A percentile compares a stretch with the other conserved stretches of the same genome.
phyloP scores from a whole-genome alignment of 129 eudicot species.

The Gnaphalium uliginosum region DNA sequence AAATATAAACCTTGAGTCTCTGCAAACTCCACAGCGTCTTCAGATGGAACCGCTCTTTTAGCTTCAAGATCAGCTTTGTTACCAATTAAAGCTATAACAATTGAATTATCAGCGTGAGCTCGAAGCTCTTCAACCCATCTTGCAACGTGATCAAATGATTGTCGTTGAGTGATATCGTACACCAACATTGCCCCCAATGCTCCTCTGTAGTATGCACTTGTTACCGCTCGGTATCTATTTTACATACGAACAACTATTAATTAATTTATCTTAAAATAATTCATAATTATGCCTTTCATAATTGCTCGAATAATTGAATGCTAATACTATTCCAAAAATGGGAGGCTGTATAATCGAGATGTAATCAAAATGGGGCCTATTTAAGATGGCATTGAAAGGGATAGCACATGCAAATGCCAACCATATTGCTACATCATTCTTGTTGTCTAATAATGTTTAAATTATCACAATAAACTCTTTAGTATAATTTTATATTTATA shows the following conservation, averaged over 20 bases:
- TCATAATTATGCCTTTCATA: conserved; percentile 3
- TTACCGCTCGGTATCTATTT: conserved; percentile 77
- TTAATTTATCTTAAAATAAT: background rate
- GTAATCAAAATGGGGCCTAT: conserved; percentile 38
- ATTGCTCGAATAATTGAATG: no score
- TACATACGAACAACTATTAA: background rate
- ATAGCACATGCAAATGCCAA: background rate
- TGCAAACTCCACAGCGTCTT: conserved; percentile 76
- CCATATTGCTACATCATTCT: no score
- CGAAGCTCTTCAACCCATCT: conserved; percentile 90
- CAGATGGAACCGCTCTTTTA: conserved; percentile 58
- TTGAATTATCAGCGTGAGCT: conserved; percentile 65
- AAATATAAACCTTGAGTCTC: conserved; percentile 64
- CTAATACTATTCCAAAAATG: background rate
- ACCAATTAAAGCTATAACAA: conserved; percentile 69
- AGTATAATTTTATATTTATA: background rate
- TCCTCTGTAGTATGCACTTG: conserved; percentile 92
- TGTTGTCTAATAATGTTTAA: conserved; percentile 8
- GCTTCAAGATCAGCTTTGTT: conserved; percentile 80
- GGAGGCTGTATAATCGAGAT: background rate
- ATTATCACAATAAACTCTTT: conserved; percentile 27
- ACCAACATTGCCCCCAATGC: conserved; percentile 86
- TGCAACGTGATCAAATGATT: conserved; percentile 67
- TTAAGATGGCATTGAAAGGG: conserved; percentile 40
- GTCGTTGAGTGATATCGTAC: conserved; percentile 76